These are phyloP conservation scores for Isochrysis galbana DNA, from an alignment of 78 protist genomes.

Conservation along the genomic window DNA sequence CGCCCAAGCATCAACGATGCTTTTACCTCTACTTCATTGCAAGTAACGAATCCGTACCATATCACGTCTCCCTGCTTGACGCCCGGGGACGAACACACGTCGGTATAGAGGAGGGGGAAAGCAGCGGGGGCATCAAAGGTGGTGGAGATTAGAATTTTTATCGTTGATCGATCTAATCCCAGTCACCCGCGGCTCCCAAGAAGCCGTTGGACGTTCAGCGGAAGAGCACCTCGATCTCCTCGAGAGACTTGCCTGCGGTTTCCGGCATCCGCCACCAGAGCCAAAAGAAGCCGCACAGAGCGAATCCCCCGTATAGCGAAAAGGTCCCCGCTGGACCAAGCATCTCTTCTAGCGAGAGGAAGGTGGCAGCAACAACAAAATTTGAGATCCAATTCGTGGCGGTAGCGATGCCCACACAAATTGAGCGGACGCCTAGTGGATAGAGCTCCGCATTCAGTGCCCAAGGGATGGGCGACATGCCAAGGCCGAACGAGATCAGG, in stretches of 20 bases:
- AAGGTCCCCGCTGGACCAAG: neutral
- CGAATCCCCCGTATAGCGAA: neutral
- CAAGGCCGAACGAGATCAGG: neutral
- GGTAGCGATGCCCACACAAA: neutral
- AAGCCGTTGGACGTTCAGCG: no score
- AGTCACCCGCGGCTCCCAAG: no score
- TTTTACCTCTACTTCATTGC: no score
- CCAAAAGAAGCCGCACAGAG: neutral
- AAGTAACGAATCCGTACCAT: no score
- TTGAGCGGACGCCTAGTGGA: neutral
- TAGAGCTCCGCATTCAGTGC: neutral
- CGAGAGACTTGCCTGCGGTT: neutral
- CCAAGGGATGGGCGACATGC: constrained; percentile 8
- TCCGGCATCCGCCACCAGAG: neutral
- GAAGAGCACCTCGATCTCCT: constrained; percentile 2
- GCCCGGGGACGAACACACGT: no score
- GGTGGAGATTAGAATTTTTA: no score
- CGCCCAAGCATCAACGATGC: no score
- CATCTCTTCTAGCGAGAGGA: neutral
- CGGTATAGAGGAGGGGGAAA: no score
- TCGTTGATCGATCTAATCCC: no score
- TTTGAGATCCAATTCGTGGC: neutral
- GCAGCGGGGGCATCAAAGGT: no score
- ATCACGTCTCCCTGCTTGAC: no score
- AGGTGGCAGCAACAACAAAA: neutral